Evolutionary conservation across 306 rosid species (phyloP), one percentile per base, ranked within the genome.

Genomic region (Gleditsia sinensis): DNA sequence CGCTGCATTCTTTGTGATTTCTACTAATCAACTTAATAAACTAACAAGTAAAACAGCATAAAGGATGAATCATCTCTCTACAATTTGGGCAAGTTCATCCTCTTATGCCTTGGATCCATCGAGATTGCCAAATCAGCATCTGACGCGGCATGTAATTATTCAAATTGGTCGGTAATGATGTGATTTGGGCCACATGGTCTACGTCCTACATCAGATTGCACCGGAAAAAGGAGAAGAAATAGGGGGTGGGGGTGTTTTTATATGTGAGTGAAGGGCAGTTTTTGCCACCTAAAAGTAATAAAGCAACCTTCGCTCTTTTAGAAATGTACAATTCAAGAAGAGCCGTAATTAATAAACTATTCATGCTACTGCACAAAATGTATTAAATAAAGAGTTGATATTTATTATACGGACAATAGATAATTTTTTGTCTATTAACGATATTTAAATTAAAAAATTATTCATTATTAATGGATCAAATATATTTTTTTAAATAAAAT

Each of bases 91-190:
- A 64, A 71, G 61, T 56, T 23, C 45, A 43, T 71, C 23, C 59
- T 54, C 54, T 57, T 20, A 69, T 72, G 48, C 62, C 24, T 67
- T 78, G 45, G 24, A 79, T 20, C 16, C 55, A 53, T 65, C 46
- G 69, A 83, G 28, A 71, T 75, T 72, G 77, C 77, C 77, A 33
- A 9, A 69, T 80, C 71, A 54, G 82, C 80, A 67, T 24, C 57
- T 57, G 69, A 78, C 20, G 69, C 75, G 77, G 50, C 76, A 49
- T 65, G 60, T 43, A 55, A 67, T 46, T 34, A 32, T 74, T 50
- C 5, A 59, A 55, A 25, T 12, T 39, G 54, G 32, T 75, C 28
- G 74, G 71, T 60, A 36, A 63, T 69, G 57, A 62, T 74, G 55
- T 74, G 67, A 69, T 23, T 9, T 62, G 63, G 81, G 34, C 17